Percentiles rank a stretch among this genome's conserved stretches.
These are phyloP conservation scores for Sclerotinia glacialis DNA, from an alignment of 2,329 filamentous ascomycete species.

Conservation along the genomic window DNA sequence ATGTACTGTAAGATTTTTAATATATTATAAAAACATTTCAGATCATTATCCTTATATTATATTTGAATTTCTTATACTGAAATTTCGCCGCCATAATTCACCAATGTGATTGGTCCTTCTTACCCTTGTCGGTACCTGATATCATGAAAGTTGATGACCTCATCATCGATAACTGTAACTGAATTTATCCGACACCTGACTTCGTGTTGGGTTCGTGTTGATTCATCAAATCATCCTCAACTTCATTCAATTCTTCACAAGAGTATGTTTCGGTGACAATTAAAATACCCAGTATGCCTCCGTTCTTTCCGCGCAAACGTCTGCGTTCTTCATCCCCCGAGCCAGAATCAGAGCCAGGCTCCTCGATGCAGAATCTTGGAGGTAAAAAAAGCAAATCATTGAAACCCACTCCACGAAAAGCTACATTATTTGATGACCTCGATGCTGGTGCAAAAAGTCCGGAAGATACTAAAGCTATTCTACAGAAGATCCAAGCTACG, in stretches of 20 bases:
- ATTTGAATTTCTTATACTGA: too few relatives aligned
- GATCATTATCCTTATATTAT: too few relatives aligned
- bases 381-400: conserved; percentile 28
- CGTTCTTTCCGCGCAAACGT: conserved; percentile 65
- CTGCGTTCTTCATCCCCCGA: conserved; percentile 49
- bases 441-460: conserved; percentile 48
- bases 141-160: conserved; percentile 7
- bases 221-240: not conserved
- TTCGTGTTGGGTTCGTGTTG: conserved; percentile 13
- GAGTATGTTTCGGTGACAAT: conserved; percentile 18
- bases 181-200: conserved; percentile 5
- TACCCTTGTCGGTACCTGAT: conserved; percentile 3
- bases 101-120: not conserved
- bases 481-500: conserved; percentile 47
- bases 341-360: conserved; percentile 34
- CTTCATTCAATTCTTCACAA: not conserved
- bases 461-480: conserved; percentile 44
- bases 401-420: conserved; percentile 46
- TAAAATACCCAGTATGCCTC: conserved; percentile 55
- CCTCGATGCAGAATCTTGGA: conserved; percentile 13
- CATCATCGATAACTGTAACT: not conserved
- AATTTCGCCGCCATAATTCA: too few relatives aligned
- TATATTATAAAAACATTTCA: too few relatives aligned
- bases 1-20: too few relatives aligned
- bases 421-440: conserved; percentile 60